These are phyloP conservation scores for Calonectria henricotiae DNA, from an alignment of 2,329 filamentous ascomycete species.

Conservation along the genomic window DNA sequence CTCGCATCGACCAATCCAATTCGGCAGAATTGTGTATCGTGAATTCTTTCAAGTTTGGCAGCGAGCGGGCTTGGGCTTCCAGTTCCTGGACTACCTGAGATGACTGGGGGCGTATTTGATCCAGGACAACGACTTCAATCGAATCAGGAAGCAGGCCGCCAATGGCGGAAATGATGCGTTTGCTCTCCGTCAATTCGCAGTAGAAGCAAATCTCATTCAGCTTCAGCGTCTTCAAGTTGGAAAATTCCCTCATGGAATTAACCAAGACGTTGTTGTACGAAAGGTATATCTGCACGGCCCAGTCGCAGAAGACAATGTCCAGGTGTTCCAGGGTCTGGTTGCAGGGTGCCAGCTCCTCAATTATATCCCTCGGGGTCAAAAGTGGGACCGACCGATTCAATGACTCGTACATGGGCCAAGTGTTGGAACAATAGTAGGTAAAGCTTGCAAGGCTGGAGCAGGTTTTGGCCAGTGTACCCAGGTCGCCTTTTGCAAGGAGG, in stretches of 20 bases:
- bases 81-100: not conserved
- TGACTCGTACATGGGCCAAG: slow-evolving; percentile 6
- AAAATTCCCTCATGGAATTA: slow-evolving; percentile 4
- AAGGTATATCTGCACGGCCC: slow-evolving; percentile 13
- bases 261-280: slow-evolving; percentile 4
- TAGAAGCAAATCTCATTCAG: slow-evolving; percentile 11
- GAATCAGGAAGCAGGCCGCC: not conserved
- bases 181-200: slow-evolving; percentile 9
- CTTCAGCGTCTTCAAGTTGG: slow-evolving; percentile 1
- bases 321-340: slow-evolving; percentile 1
- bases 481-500: slow-evolving; percentile 4
- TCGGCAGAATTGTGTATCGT: slow-evolving; percentile 18
- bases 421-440: slow-evolving; percentile 4
- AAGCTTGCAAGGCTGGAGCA: slow-evolving; percentile 9
- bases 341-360: not conserved
- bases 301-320: not conserved
- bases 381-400: not conserved
- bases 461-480: not conserved
- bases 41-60: not conserved
- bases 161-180: not conserved
- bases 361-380: not conserved
- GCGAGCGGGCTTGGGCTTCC: not conserved
- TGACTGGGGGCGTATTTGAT: slow-evolving; percentile 8
- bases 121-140: not conserved
- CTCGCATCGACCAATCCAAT: slow-evolving; percentile 18